Evolutionary conservation across 2,329 filamentous ascomycete species (phyloP), one percentile per base, ranked within the genome.

Genomic region (Fusarium nematophilum): DNA sequence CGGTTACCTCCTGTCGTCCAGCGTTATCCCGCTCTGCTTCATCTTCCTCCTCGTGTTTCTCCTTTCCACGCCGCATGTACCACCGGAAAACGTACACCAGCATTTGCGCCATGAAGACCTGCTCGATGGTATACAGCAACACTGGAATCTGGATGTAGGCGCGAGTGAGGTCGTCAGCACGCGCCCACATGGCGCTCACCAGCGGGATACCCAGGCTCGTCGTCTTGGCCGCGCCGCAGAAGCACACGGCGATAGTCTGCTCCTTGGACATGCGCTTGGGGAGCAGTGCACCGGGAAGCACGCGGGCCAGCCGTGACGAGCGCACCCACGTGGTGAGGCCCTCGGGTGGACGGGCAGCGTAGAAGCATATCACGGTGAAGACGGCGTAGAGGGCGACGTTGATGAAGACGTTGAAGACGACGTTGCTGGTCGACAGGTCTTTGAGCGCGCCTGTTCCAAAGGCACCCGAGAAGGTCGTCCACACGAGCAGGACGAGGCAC

Each of bases 211-310:
- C 88, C 53, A 92, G 78, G 3, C 85, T 87, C 2, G 88, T 88
- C 3, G 89, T 90, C 73, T 92, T 92, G 11, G 89, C 89, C 0
- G 89, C 88, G 21, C 86, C 87, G 66, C 88, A 91, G 72, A 91
- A 91, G 64, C 88, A 91, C 11, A 90, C 84, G 0, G 90, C 88
- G 43, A 91, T 83, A 0, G 88, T 84, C 65, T 91, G 86, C 53
- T 84, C 81, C 30, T 82, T 82, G 0, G 81, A 75, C 70, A 90
- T 79, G 66, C 81, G 85, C 29, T 80, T 73, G 3, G 82, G 71
- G 2, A 81, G 81, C 2, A 85, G 27, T 1, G 75, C 76, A 8
- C 75, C 71, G 23, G 71, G 73, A 5, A 80, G 49, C 10, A 61
- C 42, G 2, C 66, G 57, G 48, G 79, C 79, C 29, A 79, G 38